Evolutionary conservation across 140 eudicot species (phyloP), one percentile per base, ranked within the genome.

Genomic region (Ambrosia hybrid): DNA sequence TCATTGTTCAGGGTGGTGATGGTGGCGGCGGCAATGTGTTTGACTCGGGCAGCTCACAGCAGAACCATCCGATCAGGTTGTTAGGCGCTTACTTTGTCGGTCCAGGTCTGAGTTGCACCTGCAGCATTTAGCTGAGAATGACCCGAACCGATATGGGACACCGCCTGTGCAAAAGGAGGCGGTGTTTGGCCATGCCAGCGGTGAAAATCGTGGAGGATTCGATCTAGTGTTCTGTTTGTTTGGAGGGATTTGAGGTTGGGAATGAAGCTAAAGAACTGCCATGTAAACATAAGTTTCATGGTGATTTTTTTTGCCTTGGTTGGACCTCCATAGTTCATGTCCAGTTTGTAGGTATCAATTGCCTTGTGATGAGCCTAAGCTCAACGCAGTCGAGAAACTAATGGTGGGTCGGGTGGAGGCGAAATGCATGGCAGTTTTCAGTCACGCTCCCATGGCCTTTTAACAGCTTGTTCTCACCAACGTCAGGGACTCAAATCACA

Each of bases 391-490:
- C 49, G 30, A 62, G 68, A 63, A 8, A 30, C 51, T 6, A 61
- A 34, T 41, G 73, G 58, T 17, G 82, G 65, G 41, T 34, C 2
- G 39, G 65, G 49, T 14, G 58, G 48, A 52, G 79, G 21, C 9
- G 82, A 9, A 57, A 68, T 33, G 5, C 64, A 9, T 83, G 89
- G 55, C 85, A 80, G 52, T 67, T 82, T 36, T 65, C 85, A 0
- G 73, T 83, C 5, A 64, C 85, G 0, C 82, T 70, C 41, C 92
- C 87, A 0, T 91, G 95, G 97, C 88, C 95, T 2, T 78, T 91
- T 6, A 88, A 75, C 62, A 77, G 79, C 68, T 80, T 88, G n/a
- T n/a, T n/a, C n/a, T n/a, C n/a, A n/a, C n/a, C n/a, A n/a, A n/a
- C n/a, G n/a, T n/a, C n/a, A n/a, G n/a, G n/a, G n/a, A n/a, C n/a